Evolutionary conservation across 2,329 filamentous ascomycete species (phyloP).

Genomic region (Microdochium trichocladiopsis): DNA sequence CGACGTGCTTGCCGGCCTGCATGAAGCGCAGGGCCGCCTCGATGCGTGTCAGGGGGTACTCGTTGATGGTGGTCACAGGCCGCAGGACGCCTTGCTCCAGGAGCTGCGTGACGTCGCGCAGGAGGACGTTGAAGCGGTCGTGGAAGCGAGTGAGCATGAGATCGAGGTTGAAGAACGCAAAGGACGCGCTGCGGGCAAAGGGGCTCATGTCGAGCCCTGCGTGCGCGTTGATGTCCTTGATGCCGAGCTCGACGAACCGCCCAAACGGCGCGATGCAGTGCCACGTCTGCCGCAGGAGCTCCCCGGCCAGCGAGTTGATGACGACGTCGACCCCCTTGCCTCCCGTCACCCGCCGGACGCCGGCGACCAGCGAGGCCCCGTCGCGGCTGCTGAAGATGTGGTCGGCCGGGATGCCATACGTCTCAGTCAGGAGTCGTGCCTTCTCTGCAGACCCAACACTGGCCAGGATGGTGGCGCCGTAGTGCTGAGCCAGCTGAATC

Average conservation of each 20-base stretch:
- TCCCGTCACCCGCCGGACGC: slow-evolving; percentile 17
- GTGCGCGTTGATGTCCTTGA: slow-evolving; percentile 24
- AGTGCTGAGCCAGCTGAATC: slow-evolving; percentile 8
- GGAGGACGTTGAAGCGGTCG: no score
- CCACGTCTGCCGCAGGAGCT: slow-evolving; percentile 21
- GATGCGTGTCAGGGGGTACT: slow-evolving; percentile 2
- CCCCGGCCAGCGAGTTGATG: slow-evolving; percentile 22
- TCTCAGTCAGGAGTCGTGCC: slow-evolving; percentile 18
- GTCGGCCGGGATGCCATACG: slow-evolving; percentile 18
- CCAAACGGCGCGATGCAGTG: slow-evolving; percentile 26
- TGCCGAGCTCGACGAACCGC: slow-evolving; percentile 28
- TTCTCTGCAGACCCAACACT: slow-evolving; percentile 25
- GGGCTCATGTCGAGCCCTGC: slow-evolving; percentile 27
- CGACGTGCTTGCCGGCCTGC: slow-evolving; percentile 30
- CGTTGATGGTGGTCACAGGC: slow-evolving; percentile 14
- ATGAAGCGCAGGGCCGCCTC: slow-evolving; percentile 27
- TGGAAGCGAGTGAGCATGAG: slow-evolving; percentile 8
- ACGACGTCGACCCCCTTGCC: slow-evolving; percentile 25
- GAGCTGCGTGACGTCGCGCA: slow-evolving; percentile 5
- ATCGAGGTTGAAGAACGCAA: slow-evolving; percentile 12
- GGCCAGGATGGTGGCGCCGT: slow-evolving; percentile 18
- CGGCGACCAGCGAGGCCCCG: slow-evolving; percentile 16
- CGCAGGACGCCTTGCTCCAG: neutral
- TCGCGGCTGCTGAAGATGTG: slow-evolving; percentile 25
- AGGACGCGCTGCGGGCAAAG: slow-evolving; percentile 22